Evolutionary conservation across 768 basidiomycete genomes (phyloP).

Genomic region (Cystofilobasidium capitatum): DNA sequence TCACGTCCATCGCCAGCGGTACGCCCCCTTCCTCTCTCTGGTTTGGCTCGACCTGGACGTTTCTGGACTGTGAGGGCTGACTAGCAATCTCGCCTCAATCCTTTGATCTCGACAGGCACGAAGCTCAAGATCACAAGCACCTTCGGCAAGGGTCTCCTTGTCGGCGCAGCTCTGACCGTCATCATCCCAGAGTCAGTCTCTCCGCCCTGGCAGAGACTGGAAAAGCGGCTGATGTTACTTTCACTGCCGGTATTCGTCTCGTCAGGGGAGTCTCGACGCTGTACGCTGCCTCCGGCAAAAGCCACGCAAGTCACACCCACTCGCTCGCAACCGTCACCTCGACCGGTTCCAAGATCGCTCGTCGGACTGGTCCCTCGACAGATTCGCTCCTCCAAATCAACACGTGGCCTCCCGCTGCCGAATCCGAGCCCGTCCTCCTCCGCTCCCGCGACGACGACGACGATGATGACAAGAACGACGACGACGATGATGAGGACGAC

Average conservation of each 20-base stretch:
- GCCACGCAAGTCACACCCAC: neutral
- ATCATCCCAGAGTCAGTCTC: neutral
- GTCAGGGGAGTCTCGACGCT: neutral
- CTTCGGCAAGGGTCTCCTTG: neutral
- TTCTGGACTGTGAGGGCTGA: too few species aligned
- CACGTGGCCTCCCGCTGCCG: too few species aligned
- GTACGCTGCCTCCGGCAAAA: neutral
- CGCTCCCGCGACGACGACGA: neutral
- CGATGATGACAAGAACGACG: slow-evolving; percentile 30
- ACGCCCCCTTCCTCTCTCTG: neutral
- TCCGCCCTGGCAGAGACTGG: too few species aligned
- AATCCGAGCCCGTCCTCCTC: neutral
- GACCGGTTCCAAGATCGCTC: neutral
- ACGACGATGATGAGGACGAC: slow-evolving; percentile 29
- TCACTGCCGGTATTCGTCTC: neutral
- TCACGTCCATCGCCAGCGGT: slow-evolving; percentile 4
- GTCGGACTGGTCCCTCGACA: neutral
- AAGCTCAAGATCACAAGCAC: neutral
- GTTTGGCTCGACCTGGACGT: neutral
- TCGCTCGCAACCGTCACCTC: neutral
- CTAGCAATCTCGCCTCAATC: too few species aligned
- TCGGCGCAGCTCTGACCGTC: slow-evolving; percentile 1
- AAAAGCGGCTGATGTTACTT: neutral
- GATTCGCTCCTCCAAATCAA: too few species aligned
- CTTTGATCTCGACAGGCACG: neutral